These are phyloP conservation scores for Triglochin maritima DNA, from an alignment of 106 monocot genomes.

Conservation along the genomic window DNA sequence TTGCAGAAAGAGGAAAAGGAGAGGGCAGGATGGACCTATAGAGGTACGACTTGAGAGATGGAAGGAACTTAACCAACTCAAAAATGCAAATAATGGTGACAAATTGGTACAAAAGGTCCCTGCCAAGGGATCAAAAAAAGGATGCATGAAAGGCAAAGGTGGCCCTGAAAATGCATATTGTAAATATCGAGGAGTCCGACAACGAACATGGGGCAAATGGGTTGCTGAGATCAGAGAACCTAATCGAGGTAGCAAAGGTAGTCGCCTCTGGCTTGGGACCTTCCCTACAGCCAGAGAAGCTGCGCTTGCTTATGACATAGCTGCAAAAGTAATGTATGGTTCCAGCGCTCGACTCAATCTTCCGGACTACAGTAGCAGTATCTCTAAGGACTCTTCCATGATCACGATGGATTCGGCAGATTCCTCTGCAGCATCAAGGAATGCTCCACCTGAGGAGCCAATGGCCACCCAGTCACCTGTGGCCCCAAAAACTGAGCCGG, in stretches of 20 bases:
- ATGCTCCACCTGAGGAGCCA: neutral
- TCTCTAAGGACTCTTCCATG: neutral
- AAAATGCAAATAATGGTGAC: neutral
- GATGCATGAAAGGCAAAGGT: conserved; percentile 80
- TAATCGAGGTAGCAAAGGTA: conserved; percentile 41
- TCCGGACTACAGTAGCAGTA: neutral
- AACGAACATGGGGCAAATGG: conserved; percentile 92
- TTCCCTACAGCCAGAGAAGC: conserved; percentile 55
- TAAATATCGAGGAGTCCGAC: conserved; percentile 66
- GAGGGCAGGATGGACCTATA: conserved; percentile 27
- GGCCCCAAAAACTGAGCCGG: neutral
- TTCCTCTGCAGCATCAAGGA: conserved; percentile 9
- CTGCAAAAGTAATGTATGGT: conserved; percentile 72
- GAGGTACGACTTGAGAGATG: conserved; percentile 30
- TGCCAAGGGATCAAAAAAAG: conserved; percentile 78
- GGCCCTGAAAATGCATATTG: conserved; percentile 68
- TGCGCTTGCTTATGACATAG: conserved; percentile 68
- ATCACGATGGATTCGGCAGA: conserved; percentile 1
- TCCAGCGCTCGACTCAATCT: conserved; percentile 53
- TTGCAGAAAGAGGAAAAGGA: conserved; percentile 27
- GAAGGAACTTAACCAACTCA: conserved; percentile 25
- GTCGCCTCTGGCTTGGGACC: conserved; percentile 74
- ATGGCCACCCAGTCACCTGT: neutral
- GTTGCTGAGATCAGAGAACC: conserved; percentile 88
- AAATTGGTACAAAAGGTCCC: conserved; percentile 24